Evolutionary conservation across 176 grass and related monocot species (phyloP).

Genomic region (Oropetium thomaeum): DNA sequence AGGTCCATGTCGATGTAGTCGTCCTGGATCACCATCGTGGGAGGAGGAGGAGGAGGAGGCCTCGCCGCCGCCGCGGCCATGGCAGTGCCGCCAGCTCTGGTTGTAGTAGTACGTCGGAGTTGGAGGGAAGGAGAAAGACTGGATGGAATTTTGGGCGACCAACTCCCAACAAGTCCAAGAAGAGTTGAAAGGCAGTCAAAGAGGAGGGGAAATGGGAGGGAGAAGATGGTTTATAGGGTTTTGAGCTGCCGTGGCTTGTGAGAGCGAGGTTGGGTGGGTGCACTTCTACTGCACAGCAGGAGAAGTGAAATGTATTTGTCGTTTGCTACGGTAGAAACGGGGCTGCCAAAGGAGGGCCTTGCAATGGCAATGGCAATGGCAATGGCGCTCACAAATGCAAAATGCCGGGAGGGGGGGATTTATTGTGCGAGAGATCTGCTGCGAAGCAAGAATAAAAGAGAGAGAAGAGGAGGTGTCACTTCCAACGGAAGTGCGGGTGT

Average conservation of each 20-base stretch:
- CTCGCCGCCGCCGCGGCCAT: background rate
- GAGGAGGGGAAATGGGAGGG: background rate
- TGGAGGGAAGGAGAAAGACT: background rate
- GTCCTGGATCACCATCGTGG: constrained; percentile 54
- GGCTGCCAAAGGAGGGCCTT: background rate
- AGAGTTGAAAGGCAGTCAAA: background rate
- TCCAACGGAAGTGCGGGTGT: background rate
- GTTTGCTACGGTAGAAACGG: too few relatives aligned
- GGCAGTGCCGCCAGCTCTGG: background rate
- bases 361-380: background rate
- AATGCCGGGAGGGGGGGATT: background rate
- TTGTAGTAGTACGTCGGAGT: too few relatives aligned
- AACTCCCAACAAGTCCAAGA: too few relatives aligned
- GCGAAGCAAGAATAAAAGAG: too few relatives aligned
- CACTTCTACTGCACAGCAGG: background rate
- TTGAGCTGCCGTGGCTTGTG: background rate
- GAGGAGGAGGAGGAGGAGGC: constrained; percentile 19
- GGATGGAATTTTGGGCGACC: background rate
- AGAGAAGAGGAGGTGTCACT: background rate
- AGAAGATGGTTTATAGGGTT: constrained; percentile 38
- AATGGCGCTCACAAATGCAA: background rate
- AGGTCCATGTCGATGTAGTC: constrained; percentile 96
- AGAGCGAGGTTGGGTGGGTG: background rate
- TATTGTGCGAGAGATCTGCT: background rate
- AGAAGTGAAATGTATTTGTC: background rate